phyloP scores from a whole-genome alignment of 352 stramenopile genomes.

The Thalassiosira exigua region DNA sequence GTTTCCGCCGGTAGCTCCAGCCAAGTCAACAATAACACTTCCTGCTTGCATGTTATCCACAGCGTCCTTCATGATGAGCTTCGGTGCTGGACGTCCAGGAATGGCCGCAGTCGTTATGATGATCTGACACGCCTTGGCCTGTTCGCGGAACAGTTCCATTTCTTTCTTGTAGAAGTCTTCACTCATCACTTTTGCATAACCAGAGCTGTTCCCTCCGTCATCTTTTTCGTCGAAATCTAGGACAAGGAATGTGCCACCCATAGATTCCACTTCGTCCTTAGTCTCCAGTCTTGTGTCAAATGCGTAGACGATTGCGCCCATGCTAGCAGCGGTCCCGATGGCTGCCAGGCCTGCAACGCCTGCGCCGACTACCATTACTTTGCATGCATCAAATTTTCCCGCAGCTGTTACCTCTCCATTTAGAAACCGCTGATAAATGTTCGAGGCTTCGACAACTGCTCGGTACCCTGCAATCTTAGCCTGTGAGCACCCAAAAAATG shows the following conservation, averaged over 20 bases:
- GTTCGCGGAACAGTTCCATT: constrained; percentile 87
- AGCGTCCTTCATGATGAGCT: constrained; percentile 88
- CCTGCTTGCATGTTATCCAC: constrained; percentile 86
- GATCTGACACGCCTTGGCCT: constrained; percentile 85
- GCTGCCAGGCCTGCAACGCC: constrained; percentile 43
- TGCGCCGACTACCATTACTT: constrained; percentile 86
- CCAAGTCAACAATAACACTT: constrained; percentile 88
- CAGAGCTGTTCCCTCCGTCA: constrained; percentile 67
- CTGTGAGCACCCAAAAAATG: too few species aligned
- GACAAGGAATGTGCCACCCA: constrained; percentile 84
- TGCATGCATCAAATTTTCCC: constrained; percentile 84
- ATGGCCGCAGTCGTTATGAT: constrained; percentile 91
- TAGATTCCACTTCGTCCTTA: constrained; percentile 87
- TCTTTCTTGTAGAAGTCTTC: constrained; percentile 88
- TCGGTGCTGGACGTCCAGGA: constrained; percentile 84
- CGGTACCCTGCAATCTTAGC: constrained; percentile 90
- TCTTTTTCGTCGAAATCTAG: constrained; percentile 76
- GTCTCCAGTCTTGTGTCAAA: constrained; percentile 88
- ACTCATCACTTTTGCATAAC: constrained; percentile 73
- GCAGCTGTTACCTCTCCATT: constrained; percentile 88
- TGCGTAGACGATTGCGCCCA: constrained; percentile 86
- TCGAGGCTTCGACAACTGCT: constrained; percentile 86
- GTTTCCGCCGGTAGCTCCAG: constrained; percentile 88
- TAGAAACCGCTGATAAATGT: constrained; percentile 84
- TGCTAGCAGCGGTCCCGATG: constrained; percentile 29